Evolutionary conservation across 345 rosid genomes (phyloP).

Genomic region (Rhodamnia rubescens): DNA sequence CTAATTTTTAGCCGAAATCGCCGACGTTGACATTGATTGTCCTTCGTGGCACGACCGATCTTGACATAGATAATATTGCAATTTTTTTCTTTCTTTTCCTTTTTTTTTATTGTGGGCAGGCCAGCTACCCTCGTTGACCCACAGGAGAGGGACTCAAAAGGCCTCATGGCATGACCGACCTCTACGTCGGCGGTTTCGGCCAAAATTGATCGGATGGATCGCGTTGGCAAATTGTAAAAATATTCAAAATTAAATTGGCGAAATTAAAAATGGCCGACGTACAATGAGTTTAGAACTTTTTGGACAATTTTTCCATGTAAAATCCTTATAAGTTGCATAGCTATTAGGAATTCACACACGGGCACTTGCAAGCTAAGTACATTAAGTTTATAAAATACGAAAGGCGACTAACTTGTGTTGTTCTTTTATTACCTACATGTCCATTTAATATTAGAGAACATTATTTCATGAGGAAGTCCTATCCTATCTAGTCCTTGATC

Average conservation of each 20-base stretch:
- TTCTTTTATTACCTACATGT: background rate
- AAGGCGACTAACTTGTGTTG: background rate
- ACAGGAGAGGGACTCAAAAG: fast-evolving
- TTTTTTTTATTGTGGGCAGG: too few relatives aligned
- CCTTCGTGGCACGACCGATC: too few relatives aligned
- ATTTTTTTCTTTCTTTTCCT: too few relatives aligned
- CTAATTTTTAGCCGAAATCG: fast-evolving
- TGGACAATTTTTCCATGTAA: background rate
- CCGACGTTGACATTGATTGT: fast-evolving
- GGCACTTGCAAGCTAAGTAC: background rate
- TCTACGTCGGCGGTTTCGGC: fast-evolving
- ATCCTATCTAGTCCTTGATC: background rate
- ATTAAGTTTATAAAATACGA: background rate
- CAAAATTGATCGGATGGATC: fast-evolving
- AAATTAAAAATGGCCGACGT: background rate
- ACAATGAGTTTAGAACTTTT: background rate
- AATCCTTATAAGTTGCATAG: background rate
- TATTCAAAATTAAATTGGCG: fast-evolving
- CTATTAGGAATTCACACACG: background rate
- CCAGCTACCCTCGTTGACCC: too few relatives aligned
- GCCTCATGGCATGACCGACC: fast-evolving
- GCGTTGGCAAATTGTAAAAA: background rate
- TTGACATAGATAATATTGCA: too few relatives aligned
- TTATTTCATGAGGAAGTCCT: background rate
- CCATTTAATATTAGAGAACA: background rate